Conservation (phyloP, 345 rosid genomes). For the Pugionium cornutum region DNA sequence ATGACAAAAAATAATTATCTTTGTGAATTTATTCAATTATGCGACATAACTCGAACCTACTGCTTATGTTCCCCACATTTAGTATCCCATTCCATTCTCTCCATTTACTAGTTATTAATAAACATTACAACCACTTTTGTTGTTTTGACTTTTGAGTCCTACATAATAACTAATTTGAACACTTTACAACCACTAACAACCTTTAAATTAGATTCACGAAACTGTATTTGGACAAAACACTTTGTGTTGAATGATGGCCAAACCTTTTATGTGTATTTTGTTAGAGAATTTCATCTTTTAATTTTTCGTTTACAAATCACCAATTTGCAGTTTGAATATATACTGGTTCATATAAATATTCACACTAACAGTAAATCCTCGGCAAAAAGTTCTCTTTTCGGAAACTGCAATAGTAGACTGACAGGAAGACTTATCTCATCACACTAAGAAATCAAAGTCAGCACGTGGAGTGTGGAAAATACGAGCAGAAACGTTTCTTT, state of each 20-base stretch:
- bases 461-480: conserved; percentile 32
- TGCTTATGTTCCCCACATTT: conserved; percentile 6
- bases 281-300: neutral
- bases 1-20: neutral
- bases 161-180: conserved; percentile 25
- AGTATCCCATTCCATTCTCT: neutral
- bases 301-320: neutral
- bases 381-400: neutral
- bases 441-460: conserved; percentile 6
- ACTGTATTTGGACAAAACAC: neutral
- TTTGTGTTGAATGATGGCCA: neutral
- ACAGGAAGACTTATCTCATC: conserved; percentile 18
- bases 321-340: neutral
- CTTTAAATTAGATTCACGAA: neutral
- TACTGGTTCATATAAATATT: too few relatives aligned
- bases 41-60: neutral
- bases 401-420: neutral
- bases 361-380: too few relatives aligned
- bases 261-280: neutral
- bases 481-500: conserved; percentile 20
- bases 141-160: neutral
- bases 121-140: conserved; percentile 14
- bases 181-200: neutral
- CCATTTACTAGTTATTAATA: neutral
- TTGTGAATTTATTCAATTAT: neutral